Evolutionary conservation across 345 rosid genomes (phyloP), one percentile per base, ranked within the genome.

Genomic region (Eucalyptus brandiana): DNA sequence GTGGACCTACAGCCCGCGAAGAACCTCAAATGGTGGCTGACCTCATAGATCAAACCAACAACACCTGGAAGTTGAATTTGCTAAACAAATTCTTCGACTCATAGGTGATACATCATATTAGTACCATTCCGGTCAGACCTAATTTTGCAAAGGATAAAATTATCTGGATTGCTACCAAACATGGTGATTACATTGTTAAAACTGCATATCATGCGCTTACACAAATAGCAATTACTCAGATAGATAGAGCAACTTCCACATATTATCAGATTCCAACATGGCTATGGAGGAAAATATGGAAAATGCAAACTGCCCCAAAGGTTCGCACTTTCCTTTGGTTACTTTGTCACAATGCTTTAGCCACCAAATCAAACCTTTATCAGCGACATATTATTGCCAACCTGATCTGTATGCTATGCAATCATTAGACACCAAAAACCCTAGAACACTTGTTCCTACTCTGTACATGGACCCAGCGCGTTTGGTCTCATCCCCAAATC

Each of bases 321-420:
- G 2, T 48, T 48, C 50, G 6, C 16, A 48, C 16, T 13, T 48
- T 48, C 50, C 50, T 48, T 0, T 48, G 6, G 16, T 48, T 4
- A 0, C 16, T 48, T 0, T 48, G 50, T 13, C 50, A 48, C 6
- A 48, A 48, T 0, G 16, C 50, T 0, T 48, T 48, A 48, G 5
- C 50, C 2, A 48, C 50, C 5, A 48, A 0, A 48, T 1, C 16
- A 48, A 48, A 48, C 0, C 0, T 48, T 0, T 13, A 48, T 0
- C 6, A 48, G 2, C 0, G 5, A 48, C 50, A 48, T 4, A 48
- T 13, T 0, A 13, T 0, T 0, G 0, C 16, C 0, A 2, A 48
- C 1, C 16, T 1, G 16, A 12, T 0, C 0, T 48, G 5, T 48
- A 12, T 47, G 0, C 5, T 47, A 47, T 47, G 49, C 49, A 47